Base-by-base conservation (phyloP, 1,139 yeast species). In the Eremothecium gossypii region DNA sequence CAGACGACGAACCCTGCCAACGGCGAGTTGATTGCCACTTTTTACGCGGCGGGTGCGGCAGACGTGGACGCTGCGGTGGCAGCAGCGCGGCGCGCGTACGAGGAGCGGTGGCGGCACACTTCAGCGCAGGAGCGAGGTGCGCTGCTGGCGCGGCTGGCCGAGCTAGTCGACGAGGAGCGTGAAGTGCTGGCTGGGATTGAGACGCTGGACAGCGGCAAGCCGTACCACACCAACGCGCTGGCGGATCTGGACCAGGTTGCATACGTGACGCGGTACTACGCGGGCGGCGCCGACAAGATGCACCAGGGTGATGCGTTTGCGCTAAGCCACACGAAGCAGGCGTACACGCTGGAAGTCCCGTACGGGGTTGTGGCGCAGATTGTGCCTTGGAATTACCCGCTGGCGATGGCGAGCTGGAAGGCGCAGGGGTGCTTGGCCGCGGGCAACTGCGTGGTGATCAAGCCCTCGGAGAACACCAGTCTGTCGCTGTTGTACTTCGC, bases 211-310 rank as follows among this genome's bases (percentile, higher is more conserved):
- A 68, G 80, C 11, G 87, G 87, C 38, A 80, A 80, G 60, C 81
- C 84, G 36, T 57, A 66, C 47, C 63, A 65, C 42, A 64, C 70
- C 43, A 76, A 76, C 53, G 74, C 80, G 8, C 54, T 65, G 41
- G 75, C 66, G 46, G 95, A 86, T 58, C 69, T 86, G 41, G 76
- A 71, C 59, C 66, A 76, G 66, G 68, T 79, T 62, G 57, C 81
- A 60, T 66, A 75, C 56, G 68, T 81, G 60, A 68, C 80, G 68
- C 71, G 80, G 68, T 68, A 81, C 71, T 74, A 75, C 61, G 95
- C 91, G 20, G 96, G 95, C 41, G 81, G 84, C 78, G 89, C 95
- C 38, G 94, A 83, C 65, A 86, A 86, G 68, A 70, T 80, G 50
- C 66, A 76, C 45, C 73, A 74, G 48, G 96, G 96, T 37, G 71